These are phyloP conservation scores for Mortierella antarctica DNA, from an alignment of 192 early-diverging fungal genomes.

Conservation along the genomic window DNA sequence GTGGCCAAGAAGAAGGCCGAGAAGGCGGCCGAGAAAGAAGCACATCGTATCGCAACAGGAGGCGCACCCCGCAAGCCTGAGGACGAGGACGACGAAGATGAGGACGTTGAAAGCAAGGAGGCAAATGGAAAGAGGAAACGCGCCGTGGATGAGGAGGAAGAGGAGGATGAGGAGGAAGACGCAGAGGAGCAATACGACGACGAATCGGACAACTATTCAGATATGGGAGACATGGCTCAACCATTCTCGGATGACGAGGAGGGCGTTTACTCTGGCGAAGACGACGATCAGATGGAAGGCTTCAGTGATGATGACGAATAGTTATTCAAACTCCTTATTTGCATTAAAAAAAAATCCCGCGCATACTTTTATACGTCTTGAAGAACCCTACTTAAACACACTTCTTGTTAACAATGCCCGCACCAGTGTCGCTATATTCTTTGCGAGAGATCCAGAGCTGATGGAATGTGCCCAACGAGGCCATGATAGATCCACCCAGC, in stretches of 20 bases:
- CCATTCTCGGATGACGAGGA: conserved; percentile 44
- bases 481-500: conserved; percentile 97
- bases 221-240: conserved; percentile 51
- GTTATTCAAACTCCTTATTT: background rate
- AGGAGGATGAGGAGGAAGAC: conserved; percentile 35
- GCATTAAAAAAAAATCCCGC: conserved; percentile 7
- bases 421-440: conserved; percentile 93
- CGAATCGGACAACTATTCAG: conserved; percentile 48
- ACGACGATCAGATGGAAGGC: conserved; percentile 45
- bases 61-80: conserved; percentile 51
- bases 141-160: conserved; percentile 50
- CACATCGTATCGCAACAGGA: conserved; percentile 59
- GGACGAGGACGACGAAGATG: conserved; percentile 35
- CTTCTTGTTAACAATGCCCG: conserved; percentile 88
- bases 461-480: conserved; percentile 96
- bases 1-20: conserved; percentile 81
- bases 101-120: conserved; percentile 29
- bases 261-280: conserved; percentile 33
- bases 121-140: conserved; percentile 53
- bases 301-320: conserved; percentile 44
- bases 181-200: conserved; percentile 33
- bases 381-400: conserved; percentile 61
- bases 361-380: conserved; percentile 1
- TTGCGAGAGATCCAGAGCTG: conserved; percentile 98
- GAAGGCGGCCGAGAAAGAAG: conserved; percentile 68